Percentiles rank a stretch among this genome's conserved stretches.
phyloP scores from a whole-genome alignment of 805 yeast genomes.

The Suhomyces sp. region DNA sequence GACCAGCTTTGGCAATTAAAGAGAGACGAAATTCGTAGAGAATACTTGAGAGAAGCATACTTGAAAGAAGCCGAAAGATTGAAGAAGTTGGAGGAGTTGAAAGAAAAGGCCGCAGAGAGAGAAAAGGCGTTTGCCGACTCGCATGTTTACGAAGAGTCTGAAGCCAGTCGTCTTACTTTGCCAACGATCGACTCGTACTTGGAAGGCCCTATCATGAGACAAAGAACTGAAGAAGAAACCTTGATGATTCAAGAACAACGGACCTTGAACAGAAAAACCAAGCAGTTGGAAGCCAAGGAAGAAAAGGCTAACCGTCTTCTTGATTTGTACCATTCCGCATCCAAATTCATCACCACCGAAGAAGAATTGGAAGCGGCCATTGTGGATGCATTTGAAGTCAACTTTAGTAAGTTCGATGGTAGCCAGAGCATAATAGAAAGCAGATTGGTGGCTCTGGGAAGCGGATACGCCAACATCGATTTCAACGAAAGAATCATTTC shows the following conservation, averaged over 20 bases:
- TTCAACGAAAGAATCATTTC: constrained; percentile 32
- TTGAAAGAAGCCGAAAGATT: constrained; percentile 51
- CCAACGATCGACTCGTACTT: constrained; percentile 74
- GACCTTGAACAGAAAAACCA: constrained; percentile 58
- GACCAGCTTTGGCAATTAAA: constrained; percentile 47
- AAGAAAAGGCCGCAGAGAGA: constrained; percentile 27
- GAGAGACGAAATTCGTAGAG: constrained; percentile 66
- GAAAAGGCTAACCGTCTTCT: constrained; percentile 55
- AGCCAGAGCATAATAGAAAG: constrained; percentile 32
- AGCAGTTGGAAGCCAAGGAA: constrained; percentile 51
- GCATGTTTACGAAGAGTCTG: constrained; percentile 39
- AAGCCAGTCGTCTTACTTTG: constrained; percentile 62
- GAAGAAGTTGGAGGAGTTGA: constrained; percentile 31
- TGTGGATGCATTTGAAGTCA: constrained; percentile 51
- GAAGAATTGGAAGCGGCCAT: constrained; percentile 57
- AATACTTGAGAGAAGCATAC: constrained; percentile 64
- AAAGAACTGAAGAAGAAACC: constrained; percentile 68
- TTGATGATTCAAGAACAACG: constrained; percentile 57
- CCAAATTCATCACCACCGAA: constrained; percentile 70
- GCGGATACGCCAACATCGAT: constrained; percentile 26
- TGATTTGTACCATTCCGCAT: constrained; percentile 68
- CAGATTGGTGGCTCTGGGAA: constrained; percentile 31
- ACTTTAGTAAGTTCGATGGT: constrained; percentile 33
- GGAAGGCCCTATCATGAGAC: constrained; percentile 67
- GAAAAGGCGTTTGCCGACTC: constrained; percentile 23